Percentiles rank a stretch among this genome's conserved stretches.
Conservation (phyloP, 176 grass and related monocot species). For the Hordeum marinum region DNA sequence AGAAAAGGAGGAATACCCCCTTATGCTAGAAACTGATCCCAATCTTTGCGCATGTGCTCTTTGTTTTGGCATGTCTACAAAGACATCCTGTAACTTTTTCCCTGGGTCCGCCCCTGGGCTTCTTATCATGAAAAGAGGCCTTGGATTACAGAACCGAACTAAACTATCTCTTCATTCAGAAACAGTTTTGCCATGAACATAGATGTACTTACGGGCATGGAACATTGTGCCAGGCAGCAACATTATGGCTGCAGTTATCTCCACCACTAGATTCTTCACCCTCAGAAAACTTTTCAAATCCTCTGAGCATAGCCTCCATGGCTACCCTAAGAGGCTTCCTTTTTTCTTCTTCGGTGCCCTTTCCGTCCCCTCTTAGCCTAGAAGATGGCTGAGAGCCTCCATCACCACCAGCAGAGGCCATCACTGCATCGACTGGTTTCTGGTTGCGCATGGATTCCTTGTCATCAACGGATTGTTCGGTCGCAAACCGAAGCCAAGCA, state of each 20-base stretch:
- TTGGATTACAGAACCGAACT: background rate
- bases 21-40: too few species aligned
- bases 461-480: conserved; percentile 25
- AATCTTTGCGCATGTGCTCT: background rate
- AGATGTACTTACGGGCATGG: conserved; percentile 64
- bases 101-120: background rate
- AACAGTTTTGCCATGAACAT: background rate
- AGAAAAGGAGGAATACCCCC: too few species aligned
- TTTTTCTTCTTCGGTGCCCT: background rate
- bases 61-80: background rate
- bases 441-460: background rate
- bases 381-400: conserved; percentile 61
- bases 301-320: conserved; percentile 87
- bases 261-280: conserved; percentile 20
- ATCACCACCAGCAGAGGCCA: conserved; percentile 59
- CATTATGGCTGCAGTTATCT: conserved; percentile 49
- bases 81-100: too few species aligned
- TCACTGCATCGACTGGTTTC: conserved; percentile 40
- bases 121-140: background rate
- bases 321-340: conserved; percentile 64
- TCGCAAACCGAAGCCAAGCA: conserved; percentile 82
- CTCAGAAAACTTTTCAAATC: conserved; percentile 59
- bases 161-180: background rate
- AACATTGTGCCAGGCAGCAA: conserved; percentile 96
- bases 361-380: background rate